Base-by-base conservation (phyloP, 2,329 filamentous ascomycete genomes). In the Xylariomycetidae sp. region DNA sequence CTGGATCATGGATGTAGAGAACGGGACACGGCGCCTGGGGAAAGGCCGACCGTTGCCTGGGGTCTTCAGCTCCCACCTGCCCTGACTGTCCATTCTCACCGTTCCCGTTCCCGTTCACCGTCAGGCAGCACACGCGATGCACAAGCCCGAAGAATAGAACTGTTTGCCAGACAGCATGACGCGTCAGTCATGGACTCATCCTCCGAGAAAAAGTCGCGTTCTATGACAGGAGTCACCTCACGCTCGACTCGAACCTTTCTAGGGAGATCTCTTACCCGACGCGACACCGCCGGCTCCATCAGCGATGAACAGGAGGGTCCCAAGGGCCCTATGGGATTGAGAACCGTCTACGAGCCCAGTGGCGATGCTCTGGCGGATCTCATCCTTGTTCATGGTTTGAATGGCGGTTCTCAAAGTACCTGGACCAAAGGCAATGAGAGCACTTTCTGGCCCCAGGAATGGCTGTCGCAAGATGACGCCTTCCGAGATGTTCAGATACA, bases 321-420 rank as follows among this genome's bases (percentile, higher is more conserved):
- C 10, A 55, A 50, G 22, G 50, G 51, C 2, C 42, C 48, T 2
- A 19, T 52, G 10, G 52, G 52, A 1, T 42, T 56, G 0, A 52
- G 44, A 0, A 52, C 48, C 0, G 20, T 54, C 4, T 28, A 41
- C 3, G 35, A 40, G 2, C 52, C 52, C 2, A 31, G 15, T 3
- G 16, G 25, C 0, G 5, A 28, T 8, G 36, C 23, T 13, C 32
- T 46, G 1, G 48, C 43, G 0, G 56, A 60, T 27, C 22, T 59
- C 1, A 45, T 64, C n/a, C 63, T 65, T 32, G 57, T 64, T 5
- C 60, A 64, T 43, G 58, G 59, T 2, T 46, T 64, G 5, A 56
- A 59, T 10, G 60, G 61, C 1, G 56, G 54, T 1, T 57, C 54
- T 0, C 32, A 40, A 10, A 58, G 52, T 23, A 63, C 60, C 2